A percentile compares a stretch with the other conserved stretches of the same genome.
phyloP scores from a whole-genome alignment of 2,329 filamentous ascomycete genomes.

The Penicillium sp. region DNA sequence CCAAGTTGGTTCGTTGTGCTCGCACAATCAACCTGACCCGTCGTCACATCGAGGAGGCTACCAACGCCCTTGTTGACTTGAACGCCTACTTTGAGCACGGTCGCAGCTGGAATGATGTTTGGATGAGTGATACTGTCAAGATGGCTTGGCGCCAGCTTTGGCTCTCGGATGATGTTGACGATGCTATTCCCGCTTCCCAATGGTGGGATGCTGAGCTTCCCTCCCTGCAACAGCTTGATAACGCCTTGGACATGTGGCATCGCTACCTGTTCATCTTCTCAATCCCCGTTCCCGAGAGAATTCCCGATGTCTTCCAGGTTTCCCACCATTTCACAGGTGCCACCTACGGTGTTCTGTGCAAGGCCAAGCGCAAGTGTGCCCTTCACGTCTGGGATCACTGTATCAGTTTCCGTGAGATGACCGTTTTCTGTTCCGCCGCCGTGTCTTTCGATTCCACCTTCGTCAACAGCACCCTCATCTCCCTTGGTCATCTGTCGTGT shows the following conservation, averaged over 20 bases:
- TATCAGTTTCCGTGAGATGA: slow-evolving; percentile 5
- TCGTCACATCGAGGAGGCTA: slow-evolving; percentile 2
- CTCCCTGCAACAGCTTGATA: slow-evolving; percentile 2
- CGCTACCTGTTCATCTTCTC: slow-evolving; percentile 5
- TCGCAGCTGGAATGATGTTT: slow-evolving; percentile 4
- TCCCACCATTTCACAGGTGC: slow-evolving; percentile 2
- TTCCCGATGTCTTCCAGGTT: slow-evolving; percentile 3
- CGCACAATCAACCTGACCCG: slow-evolving; percentile 1
- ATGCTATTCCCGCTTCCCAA: not conserved
- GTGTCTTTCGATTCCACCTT: slow-evolving; percentile 4
- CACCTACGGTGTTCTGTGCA: slow-evolving; percentile 3
- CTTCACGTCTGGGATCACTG: slow-evolving; percentile 5
- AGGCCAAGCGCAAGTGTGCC: slow-evolving; percentile 6
- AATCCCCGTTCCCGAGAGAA: slow-evolving; percentile 1
- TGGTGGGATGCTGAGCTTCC: slow-evolving; percentile 1
- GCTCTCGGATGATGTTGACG: slow-evolving; percentile 2
- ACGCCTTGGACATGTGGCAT: slow-evolving; percentile 5
- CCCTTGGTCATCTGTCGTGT: slow-evolving; percentile 2
- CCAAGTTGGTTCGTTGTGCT: slow-evolving; percentile 1
- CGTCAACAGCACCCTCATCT: slow-evolving; percentile 1
- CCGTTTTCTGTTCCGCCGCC: slow-evolving; percentile 1
- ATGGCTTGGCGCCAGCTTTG: not conserved
- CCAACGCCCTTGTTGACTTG: slow-evolving; percentile 1
- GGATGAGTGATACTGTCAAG: slow-evolving; percentile 3
- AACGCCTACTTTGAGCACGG: slow-evolving; percentile 1